Evolutionary conservation across 1,284 basidiomycete species (phyloP).

Genomic region (Trametes pubescens): DNA sequence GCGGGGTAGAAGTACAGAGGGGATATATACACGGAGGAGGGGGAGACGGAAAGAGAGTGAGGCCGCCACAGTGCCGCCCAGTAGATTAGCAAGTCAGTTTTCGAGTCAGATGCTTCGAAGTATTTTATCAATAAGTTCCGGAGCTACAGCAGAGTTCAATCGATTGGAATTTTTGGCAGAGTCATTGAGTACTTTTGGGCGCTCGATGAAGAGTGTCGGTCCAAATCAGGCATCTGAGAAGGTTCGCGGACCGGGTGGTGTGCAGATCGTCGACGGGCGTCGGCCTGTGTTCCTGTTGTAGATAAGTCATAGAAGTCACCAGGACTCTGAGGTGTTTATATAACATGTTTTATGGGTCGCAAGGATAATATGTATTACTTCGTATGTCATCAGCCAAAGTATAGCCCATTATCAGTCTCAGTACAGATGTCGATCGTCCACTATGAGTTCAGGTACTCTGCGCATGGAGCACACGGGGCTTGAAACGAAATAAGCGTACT

Average conservation of each 20-base stretch:
- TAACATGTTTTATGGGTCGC: too few relatives aligned
- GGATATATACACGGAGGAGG: slow-evolving; percentile 30
- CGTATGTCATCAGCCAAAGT: too few relatives aligned
- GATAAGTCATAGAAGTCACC: too few relatives aligned
- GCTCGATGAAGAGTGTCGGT: slow-evolving; percentile 13
- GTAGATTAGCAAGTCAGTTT: neutral
- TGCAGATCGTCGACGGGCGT: neutral
- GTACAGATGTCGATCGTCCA: too few relatives aligned
- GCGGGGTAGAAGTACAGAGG: slow-evolving; percentile 18
- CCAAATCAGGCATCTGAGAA: slow-evolving; percentile 28
- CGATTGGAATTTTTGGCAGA: slow-evolving; percentile 35
- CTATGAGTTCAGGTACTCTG: too few relatives aligned
- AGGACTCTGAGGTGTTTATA: too few relatives aligned
- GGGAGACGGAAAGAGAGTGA: slow-evolving; percentile 26
- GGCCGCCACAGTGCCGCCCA: slow-evolving; percentile 20
- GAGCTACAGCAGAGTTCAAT: slow-evolving; percentile 17
- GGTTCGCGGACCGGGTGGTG: slow-evolving; percentile 4
- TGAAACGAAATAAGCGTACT: too few relatives aligned
- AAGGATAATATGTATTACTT: too few relatives aligned
- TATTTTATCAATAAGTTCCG: slow-evolving; percentile 10
- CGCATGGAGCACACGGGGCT: too few relatives aligned
- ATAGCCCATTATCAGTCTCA: too few relatives aligned
- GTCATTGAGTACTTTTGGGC: slow-evolving; percentile 19
- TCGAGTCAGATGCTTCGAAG: slow-evolving; percentile 21
- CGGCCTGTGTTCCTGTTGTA: too few relatives aligned